phyloP scores from a whole-genome alignment of 805 yeast genomes.

The Candida railenensis region DNA sequence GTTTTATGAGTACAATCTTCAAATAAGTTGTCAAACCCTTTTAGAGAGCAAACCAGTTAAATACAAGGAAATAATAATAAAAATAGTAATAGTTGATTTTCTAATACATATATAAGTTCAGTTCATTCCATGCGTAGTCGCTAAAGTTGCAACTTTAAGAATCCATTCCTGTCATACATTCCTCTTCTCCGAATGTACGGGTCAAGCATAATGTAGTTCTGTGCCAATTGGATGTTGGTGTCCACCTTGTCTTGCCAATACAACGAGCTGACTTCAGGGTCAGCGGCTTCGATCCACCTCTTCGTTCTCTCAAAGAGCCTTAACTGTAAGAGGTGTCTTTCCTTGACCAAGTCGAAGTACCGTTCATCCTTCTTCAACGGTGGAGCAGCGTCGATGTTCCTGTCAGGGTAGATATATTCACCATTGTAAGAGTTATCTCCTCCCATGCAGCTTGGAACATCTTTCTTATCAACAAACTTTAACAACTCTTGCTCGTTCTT shows the following conservation, averaged over 20 bases:
- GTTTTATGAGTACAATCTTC: neutral
- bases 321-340: slow-evolving; percentile 51
- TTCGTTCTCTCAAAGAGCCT: slow-evolving; percentile 62
- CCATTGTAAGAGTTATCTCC: slow-evolving; percentile 59
- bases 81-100: neutral
- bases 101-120: neutral
- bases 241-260: slow-evolving; percentile 51
- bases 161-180: slow-evolving; percentile 69
- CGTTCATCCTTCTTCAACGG: slow-evolving; percentile 26
- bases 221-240: slow-evolving; percentile 51
- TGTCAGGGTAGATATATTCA: slow-evolving; percentile 58
- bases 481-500: slow-evolving; percentile 59
- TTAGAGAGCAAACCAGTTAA: neutral
- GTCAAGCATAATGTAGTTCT: slow-evolving; percentile 67
- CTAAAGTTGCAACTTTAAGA: neutral
- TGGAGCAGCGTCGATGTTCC: slow-evolving; percentile 43
- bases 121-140: neutral
- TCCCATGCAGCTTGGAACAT: slow-evolving; percentile 65
- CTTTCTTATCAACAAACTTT: slow-evolving; percentile 51
- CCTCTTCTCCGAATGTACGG: slow-evolving; percentile 78
- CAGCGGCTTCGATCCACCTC: slow-evolving; percentile 67
- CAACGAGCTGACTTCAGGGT: slow-evolving; percentile 43
- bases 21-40: too few species aligned
- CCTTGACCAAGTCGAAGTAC: slow-evolving; percentile 39
- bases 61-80: neutral